These are phyloP conservation scores for Mortierella sp. DNA, from an alignment of 371 early-diverging fungal species.

Conservation along the genomic window DNA sequence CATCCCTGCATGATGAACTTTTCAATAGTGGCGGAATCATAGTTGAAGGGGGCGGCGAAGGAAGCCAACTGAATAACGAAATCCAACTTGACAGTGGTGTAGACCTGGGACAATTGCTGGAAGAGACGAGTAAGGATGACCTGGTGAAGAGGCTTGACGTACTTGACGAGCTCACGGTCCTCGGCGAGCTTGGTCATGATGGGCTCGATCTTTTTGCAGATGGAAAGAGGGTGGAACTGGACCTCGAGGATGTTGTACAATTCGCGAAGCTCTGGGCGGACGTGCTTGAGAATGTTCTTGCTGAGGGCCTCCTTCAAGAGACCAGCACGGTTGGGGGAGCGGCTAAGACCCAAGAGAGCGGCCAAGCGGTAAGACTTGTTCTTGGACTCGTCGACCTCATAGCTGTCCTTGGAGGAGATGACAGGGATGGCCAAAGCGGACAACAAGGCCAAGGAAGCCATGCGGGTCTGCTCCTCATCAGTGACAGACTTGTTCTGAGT, in stretches of 20 bases:
- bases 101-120: conserved; percentile 97
- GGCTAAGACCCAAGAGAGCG: conserved; percentile 85
- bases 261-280: conserved; percentile 91
- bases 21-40: conserved; percentile 91
- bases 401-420: conserved; percentile 82
- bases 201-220: conserved; percentile 95
- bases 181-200: conserved; percentile 80
- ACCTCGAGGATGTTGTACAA: conserved; percentile 95
- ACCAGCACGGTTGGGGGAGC: conserved; percentile 90
- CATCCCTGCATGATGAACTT: conserved; percentile 98
- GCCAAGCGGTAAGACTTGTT: conserved; percentile 89
- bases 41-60: conserved; percentile 89
- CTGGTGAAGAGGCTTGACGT: conserved; percentile 93
- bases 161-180: conserved; percentile 84
- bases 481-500: conserved; percentile 77
- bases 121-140: conserved; percentile 95
- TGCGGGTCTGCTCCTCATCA: conserved; percentile 79
- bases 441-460: conserved; percentile 93
- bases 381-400: conserved; percentile 89
- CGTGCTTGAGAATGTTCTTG: conserved; percentile 88
- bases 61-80: conserved; percentile 89
- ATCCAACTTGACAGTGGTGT: conserved; percentile 95
- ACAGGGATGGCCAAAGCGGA: conserved; percentile 94
- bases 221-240: conserved; percentile 97
- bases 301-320: conserved; percentile 91